Percentiles rank a stretch among this genome's conserved stretches.
These are phyloP conservation scores for Hericium coralloides DNA, from an alignment of 768 basidiomycete species.

Conservation along the genomic window DNA sequence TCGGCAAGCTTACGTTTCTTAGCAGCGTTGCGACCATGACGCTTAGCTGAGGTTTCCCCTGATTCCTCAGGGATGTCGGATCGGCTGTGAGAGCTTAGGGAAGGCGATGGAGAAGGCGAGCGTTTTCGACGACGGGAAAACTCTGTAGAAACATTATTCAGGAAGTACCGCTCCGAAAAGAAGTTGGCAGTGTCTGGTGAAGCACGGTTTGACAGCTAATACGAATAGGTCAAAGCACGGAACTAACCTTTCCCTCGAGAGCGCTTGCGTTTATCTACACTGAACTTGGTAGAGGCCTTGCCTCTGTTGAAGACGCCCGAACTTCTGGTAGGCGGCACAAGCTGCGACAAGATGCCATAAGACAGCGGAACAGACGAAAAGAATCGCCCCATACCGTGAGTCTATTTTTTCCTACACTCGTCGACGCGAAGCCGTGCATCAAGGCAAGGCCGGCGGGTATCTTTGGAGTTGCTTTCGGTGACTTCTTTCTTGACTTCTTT, in stretches of 20 bases:
- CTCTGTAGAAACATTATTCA: not conserved
- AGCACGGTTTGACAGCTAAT: too few relatives aligned
- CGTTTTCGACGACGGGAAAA: too few relatives aligned
- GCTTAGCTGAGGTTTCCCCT: too few relatives aligned
- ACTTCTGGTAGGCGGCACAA: constrained; percentile 30
- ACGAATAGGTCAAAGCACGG: too few relatives aligned
- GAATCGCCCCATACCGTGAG: constrained; percentile 39
- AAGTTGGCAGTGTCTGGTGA: constrained; percentile 5
- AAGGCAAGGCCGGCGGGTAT: constrained; percentile 45
- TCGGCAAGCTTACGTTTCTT: too few relatives aligned
- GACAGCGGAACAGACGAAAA: too few relatives aligned
- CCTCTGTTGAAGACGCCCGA: constrained; percentile 60
- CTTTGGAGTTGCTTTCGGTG: constrained; percentile 22
- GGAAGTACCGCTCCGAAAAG: constrained; percentile 20
- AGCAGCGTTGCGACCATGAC: too few relatives aligned
- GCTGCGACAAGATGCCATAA: too few relatives aligned
- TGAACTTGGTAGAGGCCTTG: constrained; percentile 43
- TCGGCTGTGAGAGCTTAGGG: too few relatives aligned
- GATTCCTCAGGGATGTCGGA: too few relatives aligned
- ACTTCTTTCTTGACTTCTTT: constrained; percentile 14
- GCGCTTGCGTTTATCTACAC: constrained; percentile 15
- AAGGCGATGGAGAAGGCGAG: too few relatives aligned
- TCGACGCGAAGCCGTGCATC: constrained; percentile 59
- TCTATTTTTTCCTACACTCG: constrained; percentile 52
- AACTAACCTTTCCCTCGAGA: constrained; percentile 20